phyloP scores from a whole-genome alignment of 345 rosid genomes.

The Arabidopsis arenosa region DNA sequence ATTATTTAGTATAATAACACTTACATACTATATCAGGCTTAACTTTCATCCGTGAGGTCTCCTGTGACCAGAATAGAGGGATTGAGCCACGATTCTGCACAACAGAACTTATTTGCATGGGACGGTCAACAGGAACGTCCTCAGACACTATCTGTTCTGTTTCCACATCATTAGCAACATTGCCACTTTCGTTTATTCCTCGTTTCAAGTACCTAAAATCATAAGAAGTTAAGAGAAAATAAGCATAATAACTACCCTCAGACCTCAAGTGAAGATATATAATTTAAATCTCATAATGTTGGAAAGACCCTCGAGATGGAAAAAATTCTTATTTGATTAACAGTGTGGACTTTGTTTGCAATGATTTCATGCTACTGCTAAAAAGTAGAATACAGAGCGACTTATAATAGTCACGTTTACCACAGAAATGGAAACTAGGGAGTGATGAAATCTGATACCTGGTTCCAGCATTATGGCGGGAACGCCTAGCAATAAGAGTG shows the following conservation, averaged over 20 bases:
- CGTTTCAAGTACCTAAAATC: slow-evolving; percentile 86
- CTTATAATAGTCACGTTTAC: neutral
- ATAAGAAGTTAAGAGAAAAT: slow-evolving; percentile 18
- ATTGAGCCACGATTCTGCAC: slow-evolving; percentile 99
- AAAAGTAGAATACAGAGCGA: neutral
- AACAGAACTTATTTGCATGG: slow-evolving; percentile 82
- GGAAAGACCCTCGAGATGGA: neutral
- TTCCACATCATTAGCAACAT: slow-evolving; percentile 99
- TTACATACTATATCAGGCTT: slow-evolving; percentile 96
- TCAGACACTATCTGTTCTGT: slow-evolving; percentile 95
- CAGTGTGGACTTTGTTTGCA: neutral
- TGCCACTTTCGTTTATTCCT: slow-evolving; percentile 94
- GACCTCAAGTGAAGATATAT: neutral
- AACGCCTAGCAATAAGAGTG: slow-evolving; percentile 95
- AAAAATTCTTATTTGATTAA: neutral
- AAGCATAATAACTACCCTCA: neutral
- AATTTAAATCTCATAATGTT: slow-evolving; percentile 18
- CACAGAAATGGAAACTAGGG: slow-evolving; percentile 14
- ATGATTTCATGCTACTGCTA: slow-evolving; percentile 13
- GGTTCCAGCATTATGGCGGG: slow-evolving; percentile 97
- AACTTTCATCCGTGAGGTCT: slow-evolving; percentile 91
- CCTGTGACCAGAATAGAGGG: slow-evolving; percentile 99
- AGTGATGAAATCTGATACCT: slow-evolving; percentile 57
- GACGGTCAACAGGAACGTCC: slow-evolving; percentile 72
- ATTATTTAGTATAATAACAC: slow-evolving; percentile 44